phyloP scores from a whole-genome alignment of 768 basidiomycete genomes.

The Boletus vermiculosoides region DNA sequence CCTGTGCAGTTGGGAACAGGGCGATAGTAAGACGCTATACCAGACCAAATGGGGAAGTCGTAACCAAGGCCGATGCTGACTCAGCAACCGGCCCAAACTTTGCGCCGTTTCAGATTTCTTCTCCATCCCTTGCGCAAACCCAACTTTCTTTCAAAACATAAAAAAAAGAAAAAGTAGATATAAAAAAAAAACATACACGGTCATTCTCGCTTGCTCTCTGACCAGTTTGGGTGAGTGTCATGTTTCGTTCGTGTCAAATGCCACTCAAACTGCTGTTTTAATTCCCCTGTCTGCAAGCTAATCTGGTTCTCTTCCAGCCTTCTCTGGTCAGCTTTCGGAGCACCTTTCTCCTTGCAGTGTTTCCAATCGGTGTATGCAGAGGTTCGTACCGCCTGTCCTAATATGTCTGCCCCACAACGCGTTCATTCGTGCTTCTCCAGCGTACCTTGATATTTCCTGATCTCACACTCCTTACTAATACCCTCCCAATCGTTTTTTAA shows the following conservation, averaged over 20 bases:
- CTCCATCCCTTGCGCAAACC: background rate
- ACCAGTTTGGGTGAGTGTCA: background rate
- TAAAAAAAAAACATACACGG: background rate
- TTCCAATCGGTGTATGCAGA: constrained; percentile 17
- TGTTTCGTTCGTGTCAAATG: too few relatives aligned
- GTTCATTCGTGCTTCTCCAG: background rate
- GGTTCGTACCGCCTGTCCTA: constrained; percentile 1
- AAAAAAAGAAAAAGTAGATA: background rate
- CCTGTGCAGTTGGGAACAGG: background rate
- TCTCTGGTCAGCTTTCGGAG: constrained; percentile 3
- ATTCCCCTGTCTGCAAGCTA: too few relatives aligned
- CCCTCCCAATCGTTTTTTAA: constrained; percentile 6
- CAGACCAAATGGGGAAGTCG: background rate
- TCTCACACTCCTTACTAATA: constrained; percentile 15
- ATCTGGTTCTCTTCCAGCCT: background rate
- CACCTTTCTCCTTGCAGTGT: background rate
- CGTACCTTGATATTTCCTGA: constrained; percentile 1
- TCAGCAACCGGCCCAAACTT: background rate
- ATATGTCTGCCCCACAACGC: background rate
- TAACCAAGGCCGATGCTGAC: background rate
- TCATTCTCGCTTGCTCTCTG: background rate
- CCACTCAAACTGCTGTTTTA: too few relatives aligned
- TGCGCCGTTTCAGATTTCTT: background rate
- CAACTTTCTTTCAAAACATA: background rate
- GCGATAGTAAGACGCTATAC: background rate